Evolutionary conservation across 768 basidiomycete genomes (phyloP).

Genomic region (Collybia sp.): DNA sequence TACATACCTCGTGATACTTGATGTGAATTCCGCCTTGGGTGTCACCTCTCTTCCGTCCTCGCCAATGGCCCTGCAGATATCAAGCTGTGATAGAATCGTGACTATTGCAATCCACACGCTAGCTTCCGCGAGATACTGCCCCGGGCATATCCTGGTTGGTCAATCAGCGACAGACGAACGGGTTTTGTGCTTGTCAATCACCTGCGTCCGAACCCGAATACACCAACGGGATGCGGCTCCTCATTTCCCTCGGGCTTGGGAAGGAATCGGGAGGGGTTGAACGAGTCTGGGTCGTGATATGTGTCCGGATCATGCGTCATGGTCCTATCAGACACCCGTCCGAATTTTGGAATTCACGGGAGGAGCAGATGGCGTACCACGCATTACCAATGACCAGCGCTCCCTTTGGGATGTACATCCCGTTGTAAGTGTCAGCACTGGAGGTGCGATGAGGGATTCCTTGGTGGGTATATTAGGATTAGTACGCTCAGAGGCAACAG

Average conservation of each 20-base stretch:
- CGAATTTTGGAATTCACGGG: neutral
- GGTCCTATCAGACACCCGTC: slow-evolving; percentile 9
- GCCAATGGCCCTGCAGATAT: slow-evolving; percentile 18
- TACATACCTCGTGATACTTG: slow-evolving; percentile 6
- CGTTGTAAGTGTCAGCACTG: neutral
- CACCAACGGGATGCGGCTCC: slow-evolving; percentile 17
- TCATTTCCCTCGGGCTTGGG: slow-evolving; percentile 13
- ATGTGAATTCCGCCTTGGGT: slow-evolving; percentile 7
- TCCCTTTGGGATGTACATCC: neutral
- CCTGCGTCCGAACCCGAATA: slow-evolving; percentile 25
- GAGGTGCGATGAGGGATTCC: neutral
- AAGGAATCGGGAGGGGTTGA: slow-evolving; percentile 21
- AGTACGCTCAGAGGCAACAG: neutral
- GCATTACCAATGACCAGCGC: neutral
- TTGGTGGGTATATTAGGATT: neutral
- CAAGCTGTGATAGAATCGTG: slow-evolving; percentile 22
- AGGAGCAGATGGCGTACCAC: neutral
- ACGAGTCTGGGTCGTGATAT: slow-evolving; percentile 17
- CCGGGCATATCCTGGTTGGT: slow-evolving; percentile 15
- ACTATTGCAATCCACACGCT: slow-evolving; percentile 25
- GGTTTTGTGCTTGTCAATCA: neutral
- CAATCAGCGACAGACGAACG: no score
- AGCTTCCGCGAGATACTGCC: slow-evolving; percentile 25
- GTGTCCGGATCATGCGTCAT: slow-evolving; percentile 19
- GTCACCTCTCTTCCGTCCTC: slow-evolving; percentile 23